phyloP scores from a whole-genome alignment of 192 early-diverging fungal species.

The Podila epicladia region DNA sequence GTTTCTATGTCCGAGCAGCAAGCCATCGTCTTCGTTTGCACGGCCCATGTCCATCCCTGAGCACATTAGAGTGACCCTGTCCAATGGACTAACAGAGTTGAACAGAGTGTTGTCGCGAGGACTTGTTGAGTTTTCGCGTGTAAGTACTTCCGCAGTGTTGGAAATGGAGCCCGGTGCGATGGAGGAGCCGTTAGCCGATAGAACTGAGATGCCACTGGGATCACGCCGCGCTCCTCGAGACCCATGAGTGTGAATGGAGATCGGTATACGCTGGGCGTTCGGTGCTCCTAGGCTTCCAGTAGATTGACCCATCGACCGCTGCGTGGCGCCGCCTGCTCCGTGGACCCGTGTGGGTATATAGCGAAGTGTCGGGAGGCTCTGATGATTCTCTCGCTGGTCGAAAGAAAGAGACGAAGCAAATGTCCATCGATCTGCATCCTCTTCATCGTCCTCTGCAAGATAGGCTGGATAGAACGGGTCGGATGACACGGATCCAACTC shows the following conservation, averaged over 20 bases:
- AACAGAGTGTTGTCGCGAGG: constrained; percentile 42
- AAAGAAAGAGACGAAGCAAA: constrained; percentile 52
- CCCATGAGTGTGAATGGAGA: constrained; percentile 27
- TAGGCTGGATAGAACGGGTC: constrained; percentile 46
- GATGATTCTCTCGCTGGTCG: constrained; percentile 39
- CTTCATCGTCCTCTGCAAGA: constrained; percentile 51
- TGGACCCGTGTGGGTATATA: constrained; percentile 52
- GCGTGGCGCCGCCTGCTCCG: constrained; percentile 10
- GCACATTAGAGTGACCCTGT: constrained; percentile 54
- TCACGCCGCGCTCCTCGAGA: constrained; percentile 11
- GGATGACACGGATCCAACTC: constrained; percentile 30
- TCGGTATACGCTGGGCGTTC: constrained; percentile 29
- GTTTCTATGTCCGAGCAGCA: neutral
- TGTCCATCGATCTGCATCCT: constrained; percentile 54
- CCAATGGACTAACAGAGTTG: constrained; percentile 58
- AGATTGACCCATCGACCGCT: constrained; percentile 34
- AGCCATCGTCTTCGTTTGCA: constrained; percentile 11
- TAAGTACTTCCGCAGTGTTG: constrained; percentile 31
- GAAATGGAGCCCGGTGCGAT: constrained; percentile 16
- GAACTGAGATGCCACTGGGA: constrained; percentile 26
- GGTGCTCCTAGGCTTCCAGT: constrained; percentile 32
- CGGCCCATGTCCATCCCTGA: constrained; percentile 18
- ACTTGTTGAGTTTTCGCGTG: constrained; percentile 13
- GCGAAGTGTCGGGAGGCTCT: constrained; percentile 35
- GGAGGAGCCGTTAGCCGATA: constrained; percentile 31